phyloP scores from a whole-genome alignment of 1,139 yeast genomes.

The Yamadazyma diospyri region DNA sequence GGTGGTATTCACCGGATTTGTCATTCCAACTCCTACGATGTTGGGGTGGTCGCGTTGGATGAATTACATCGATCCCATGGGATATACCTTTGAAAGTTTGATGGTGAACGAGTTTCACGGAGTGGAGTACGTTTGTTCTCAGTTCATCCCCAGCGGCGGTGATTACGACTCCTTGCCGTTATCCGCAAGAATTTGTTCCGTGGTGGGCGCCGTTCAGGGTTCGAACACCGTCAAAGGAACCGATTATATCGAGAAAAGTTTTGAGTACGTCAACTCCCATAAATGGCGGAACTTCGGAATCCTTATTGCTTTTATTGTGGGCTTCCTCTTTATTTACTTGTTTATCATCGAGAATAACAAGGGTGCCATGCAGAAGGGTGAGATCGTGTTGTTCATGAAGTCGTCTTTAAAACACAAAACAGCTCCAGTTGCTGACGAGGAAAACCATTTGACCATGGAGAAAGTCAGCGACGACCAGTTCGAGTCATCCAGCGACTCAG shows the following conservation, averaged over 20 bases:
- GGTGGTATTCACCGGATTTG: slow-evolving; percentile 57
- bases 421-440: slow-evolving; percentile 14
- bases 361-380: slow-evolving; percentile 82
- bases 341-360: slow-evolving; percentile 60
- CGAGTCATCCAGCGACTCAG: slow-evolving; percentile 6
- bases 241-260: slow-evolving; percentile 46
- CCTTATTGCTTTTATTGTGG: slow-evolving; percentile 48
- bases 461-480: slow-evolving; percentile 16
- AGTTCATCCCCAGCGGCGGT: slow-evolving; percentile 49
- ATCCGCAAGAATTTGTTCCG: slow-evolving; percentile 48
- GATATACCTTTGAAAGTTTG: slow-evolving; percentile 55
- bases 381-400: slow-evolving; percentile 62
- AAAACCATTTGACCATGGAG: slow-evolving; percentile 13
- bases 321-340: slow-evolving; percentile 56
- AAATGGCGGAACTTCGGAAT: slow-evolving; percentile 88
- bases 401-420: slow-evolving; percentile 21
- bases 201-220: slow-evolving; percentile 66
- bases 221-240: slow-evolving; percentile 52
- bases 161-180: slow-evolving; percentile 37
- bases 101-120: slow-evolving; percentile 55
- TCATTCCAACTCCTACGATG: slow-evolving; percentile 54
- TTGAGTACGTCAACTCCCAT: slow-evolving; percentile 52
- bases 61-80: slow-evolving; percentile 53
- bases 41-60: slow-evolving; percentile 66
- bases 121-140: slow-evolving; percentile 44